Conservation (phyloP, 2,329 filamentous ascomycete genomes). For the Diaporthe vexans region DNA sequence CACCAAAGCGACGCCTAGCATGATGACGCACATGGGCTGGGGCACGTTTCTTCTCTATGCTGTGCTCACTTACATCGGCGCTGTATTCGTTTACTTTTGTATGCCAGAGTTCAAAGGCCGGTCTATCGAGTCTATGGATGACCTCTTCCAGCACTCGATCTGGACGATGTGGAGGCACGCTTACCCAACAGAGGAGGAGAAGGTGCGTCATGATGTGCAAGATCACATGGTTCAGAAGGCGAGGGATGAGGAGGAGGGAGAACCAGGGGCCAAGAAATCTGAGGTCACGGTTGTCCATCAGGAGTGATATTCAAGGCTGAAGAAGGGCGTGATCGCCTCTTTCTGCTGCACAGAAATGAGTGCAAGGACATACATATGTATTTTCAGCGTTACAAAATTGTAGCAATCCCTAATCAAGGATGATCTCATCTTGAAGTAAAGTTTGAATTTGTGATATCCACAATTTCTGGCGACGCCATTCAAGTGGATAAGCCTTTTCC, state of each 20-base stretch:
- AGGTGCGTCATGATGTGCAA: slow-evolving; percentile 42
- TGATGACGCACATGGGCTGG: slow-evolving; percentile 54
- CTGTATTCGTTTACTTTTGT: slow-evolving; percentile 56
- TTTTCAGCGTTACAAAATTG: neutral
- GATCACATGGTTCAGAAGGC: slow-evolving; percentile 10
- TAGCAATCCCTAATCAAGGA: no score
- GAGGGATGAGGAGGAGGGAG: slow-evolving; percentile 19
- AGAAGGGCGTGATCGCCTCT: neutral
- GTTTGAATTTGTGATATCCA: neutral
- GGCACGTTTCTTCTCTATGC: slow-evolving; percentile 54
- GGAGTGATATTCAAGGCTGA: neutral
- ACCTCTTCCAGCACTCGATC: slow-evolving; percentile 57
- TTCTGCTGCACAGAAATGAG: neutral
- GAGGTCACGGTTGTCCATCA: slow-evolving; percentile 24
- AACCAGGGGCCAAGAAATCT: neutral
- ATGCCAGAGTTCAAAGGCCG: slow-evolving; percentile 66
- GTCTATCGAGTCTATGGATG: slow-evolving; percentile 64
- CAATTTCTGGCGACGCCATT: no score
- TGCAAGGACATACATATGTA: no score
- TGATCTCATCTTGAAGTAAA: neutral
- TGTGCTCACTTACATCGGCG: slow-evolving; percentile 52
- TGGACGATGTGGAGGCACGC: slow-evolving; percentile 58
- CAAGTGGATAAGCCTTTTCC: neutral
- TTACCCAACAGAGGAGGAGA: slow-evolving; percentile 50
- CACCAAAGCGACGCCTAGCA: slow-evolving; percentile 50